Evolutionary conservation across 176 grass and related monocot species (phyloP), one percentile per base, ranked within the genome.

Genomic region (Oryza meridionalis): DNA sequence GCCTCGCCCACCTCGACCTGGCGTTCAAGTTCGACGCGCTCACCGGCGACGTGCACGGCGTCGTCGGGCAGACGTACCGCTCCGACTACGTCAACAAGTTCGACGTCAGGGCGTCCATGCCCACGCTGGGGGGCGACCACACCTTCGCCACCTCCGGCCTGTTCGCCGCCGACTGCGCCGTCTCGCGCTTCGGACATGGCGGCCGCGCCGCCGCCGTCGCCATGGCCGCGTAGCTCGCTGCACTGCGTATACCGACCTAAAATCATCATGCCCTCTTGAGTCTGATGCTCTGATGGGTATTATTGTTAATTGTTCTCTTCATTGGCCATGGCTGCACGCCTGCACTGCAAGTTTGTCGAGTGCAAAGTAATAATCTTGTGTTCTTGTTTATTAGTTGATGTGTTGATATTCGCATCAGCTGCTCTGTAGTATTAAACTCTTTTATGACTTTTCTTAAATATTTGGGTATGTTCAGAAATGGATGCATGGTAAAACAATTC

Each of bases 21-120:
- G 88, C 87, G 0, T 90, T 93, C 78, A 90, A 88, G 88, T 85
- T 93, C 49, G 79, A 88, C 68, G 26, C 51, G 62, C 81, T 93
- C 69, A 93, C 84, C 1, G 82, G 21, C 33, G 77, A 87, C 38
- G 88, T 90, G 71, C 84, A 90, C 24, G 91, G 91, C 15, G 77
- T 93, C 6, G 64, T 90, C 21, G 91, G 91, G 6, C 88, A 93
- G 84, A 90, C 90, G 1, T 92, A 92, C 81, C 75, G 87, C 15
- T 19, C 88, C 10, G 88, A 87, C 51, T 84, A 80, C 13, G 55
- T 61, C 7, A 61, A 61, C 21, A 61, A 22, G 55, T 61, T 61
- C 8, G 55, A 61, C 21, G 55, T 61, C 7, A 75, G 2, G 37
- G 87, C 86, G 0, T 71, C 83, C 55, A 61, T 61, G 55, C 55